Evolutionary conservation across 345 rosid species (phyloP), one percentile per base, ranked within the genome.

Genomic region (Clausena lansium): DNA sequence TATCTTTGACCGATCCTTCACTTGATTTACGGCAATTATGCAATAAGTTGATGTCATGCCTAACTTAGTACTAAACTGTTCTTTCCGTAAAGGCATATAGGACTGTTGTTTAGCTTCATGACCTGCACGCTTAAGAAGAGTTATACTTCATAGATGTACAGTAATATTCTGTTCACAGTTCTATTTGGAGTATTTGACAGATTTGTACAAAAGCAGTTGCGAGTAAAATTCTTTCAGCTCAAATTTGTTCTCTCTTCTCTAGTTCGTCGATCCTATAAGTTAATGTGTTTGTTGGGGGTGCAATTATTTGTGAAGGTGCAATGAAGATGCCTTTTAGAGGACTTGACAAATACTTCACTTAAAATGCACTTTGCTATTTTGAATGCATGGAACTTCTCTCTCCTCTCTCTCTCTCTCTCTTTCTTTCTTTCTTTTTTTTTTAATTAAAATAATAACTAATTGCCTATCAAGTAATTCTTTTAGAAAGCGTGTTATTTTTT

Each of bases 1-100:
- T 91, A 73, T 86, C 87, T 70, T 73, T 78, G 35, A 81, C 89
- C 35, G 98, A 91, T 85, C 87, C 89, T 76, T 89, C 93, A 6
- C 80, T 33, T 22, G 87, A 91, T 27, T 71, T 93, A 41, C 89
- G 82, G 70, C 84, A 84, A 50, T 77, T 93, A 59, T 91, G 98
- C 79, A 71, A 79, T 58, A 86, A 90, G 82, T 84, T 94, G 76
- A 84, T 92, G 10, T 84, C 85, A 27, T 93, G 98, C 76, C 57
- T 91, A 54, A 84, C 89, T 64, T 83, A 84, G 39, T 24, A 85
- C 57, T 88, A 70, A 82, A 15, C 24, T 41, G 4, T 20, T 61
- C 24, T 6, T 50, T 32, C 13, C 36, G 27, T 33, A 52, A 19
- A 30, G 65, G 27, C 45, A 10, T 24, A 27, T 74, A 9, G 25